These are phyloP conservation scores for Calocera cornea DNA, from an alignment of 768 basidiomycete species.

Conservation along the genomic window DNA sequence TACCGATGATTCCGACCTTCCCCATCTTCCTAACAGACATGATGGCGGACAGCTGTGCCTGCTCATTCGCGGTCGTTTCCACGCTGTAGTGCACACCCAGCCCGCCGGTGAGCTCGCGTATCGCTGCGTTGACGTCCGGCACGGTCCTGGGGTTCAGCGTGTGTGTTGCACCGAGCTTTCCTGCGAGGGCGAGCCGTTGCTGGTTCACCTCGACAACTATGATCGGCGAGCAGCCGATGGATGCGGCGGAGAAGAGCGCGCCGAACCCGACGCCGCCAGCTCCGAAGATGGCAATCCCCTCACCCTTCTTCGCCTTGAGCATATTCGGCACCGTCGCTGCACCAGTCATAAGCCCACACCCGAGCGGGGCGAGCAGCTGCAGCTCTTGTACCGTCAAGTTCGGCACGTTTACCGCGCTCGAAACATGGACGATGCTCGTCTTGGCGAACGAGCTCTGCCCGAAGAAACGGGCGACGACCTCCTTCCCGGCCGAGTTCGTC, in stretches of 20 bases:
- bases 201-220: background rate
- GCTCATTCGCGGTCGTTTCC: constrained; percentile 1
- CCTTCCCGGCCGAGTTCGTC: background rate
- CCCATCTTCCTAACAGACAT: background rate
- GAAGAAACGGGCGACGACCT: background rate
- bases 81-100: background rate
- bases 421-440: background rate
- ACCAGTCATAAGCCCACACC: background rate
- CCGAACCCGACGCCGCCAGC: background rate
- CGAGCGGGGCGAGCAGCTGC: background rate
- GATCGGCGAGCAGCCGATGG: background rate
- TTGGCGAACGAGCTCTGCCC: background rate
- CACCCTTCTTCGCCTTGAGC: background rate
- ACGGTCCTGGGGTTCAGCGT: background rate
- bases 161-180: background rate
- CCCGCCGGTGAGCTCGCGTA: background rate
- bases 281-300: background rate
- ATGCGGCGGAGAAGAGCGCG: background rate
- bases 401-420: background rate
- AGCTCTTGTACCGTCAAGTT: background rate
- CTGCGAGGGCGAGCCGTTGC: background rate
- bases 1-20: background rate
- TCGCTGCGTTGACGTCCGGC: background rate
- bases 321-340: background rate
- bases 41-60: background rate